Percentiles rank a stretch among this genome's conserved stretches.
Conservation (phyloP, 2,329 filamentous ascomycete genomes). For the Fusarium setosum region DNA sequence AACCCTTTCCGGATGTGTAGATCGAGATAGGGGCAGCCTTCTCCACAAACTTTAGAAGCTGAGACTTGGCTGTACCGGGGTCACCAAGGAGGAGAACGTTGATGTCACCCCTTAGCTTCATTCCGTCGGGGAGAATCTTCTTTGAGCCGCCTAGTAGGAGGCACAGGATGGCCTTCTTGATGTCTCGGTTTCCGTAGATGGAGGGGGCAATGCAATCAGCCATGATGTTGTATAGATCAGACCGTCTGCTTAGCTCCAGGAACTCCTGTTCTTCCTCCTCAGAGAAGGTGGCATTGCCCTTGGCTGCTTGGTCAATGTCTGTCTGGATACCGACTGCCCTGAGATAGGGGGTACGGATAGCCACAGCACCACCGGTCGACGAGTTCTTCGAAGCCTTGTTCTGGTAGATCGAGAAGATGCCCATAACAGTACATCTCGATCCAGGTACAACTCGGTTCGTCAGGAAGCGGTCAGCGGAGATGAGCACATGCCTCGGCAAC, state of each 20-base stretch:
- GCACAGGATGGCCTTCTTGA: slow-evolving; percentile 97
- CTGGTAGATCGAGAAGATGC: slow-evolving; percentile 98
- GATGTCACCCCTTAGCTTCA: slow-evolving; percentile 97
- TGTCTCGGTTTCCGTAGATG: slow-evolving; percentile 95
- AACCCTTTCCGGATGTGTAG: slow-evolving; percentile 98
- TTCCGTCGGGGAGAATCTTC: slow-evolving; percentile 96
- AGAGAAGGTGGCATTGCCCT: slow-evolving; percentile 84
- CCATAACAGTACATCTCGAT: slow-evolving; percentile 93
- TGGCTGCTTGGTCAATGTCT: slow-evolving; percentile 89
- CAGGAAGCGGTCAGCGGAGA: slow-evolving; percentile 95
- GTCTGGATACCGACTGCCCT: slow-evolving; percentile 92
- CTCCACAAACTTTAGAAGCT: slow-evolving; percentile 96
- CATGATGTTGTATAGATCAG: slow-evolving; percentile 93
- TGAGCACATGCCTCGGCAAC: slow-evolving; percentile 91
- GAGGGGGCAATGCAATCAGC: slow-evolving; percentile 94
- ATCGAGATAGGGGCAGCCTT: slow-evolving; percentile 97
- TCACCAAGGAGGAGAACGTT: slow-evolving; percentile 97
- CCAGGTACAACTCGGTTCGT: slow-evolving; percentile 96
- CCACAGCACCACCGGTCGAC: slow-evolving; percentile 81
- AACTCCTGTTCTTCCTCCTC: slow-evolving; percentile 99
- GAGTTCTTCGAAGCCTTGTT: slow-evolving; percentile 86
- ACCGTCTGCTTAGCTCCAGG: slow-evolving; percentile 85
- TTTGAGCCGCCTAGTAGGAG: slow-evolving; percentile 94
- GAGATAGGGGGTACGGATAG: slow-evolving; percentile 94
- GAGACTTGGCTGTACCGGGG: slow-evolving; percentile 97